Evolutionary conservation across 2,329 filamentous ascomycete species (phyloP).

Genomic region (Myrmaecium sp.): DNA sequence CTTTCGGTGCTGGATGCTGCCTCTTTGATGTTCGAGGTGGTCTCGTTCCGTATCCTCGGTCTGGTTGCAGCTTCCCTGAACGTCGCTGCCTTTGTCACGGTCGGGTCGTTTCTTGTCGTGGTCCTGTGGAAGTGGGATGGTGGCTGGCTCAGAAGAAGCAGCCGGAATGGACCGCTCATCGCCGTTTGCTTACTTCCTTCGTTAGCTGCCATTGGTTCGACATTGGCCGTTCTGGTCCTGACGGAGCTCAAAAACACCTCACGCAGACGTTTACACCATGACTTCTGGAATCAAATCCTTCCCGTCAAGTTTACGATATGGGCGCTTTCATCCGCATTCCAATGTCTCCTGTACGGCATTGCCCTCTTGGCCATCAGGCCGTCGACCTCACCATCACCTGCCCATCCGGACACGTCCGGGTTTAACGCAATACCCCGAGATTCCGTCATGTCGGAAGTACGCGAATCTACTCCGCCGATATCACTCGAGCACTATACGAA

Average conservation of each 20-base stretch:
- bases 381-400: too few species aligned
- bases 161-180: too few species aligned
- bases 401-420: conserved; percentile 10
- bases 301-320: conserved; percentile 20
- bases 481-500: too few species aligned
- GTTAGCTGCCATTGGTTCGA: conserved; percentile 10
- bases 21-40: conserved; percentile 12
- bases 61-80: conserved; percentile 16
- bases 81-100: conserved; percentile 9
- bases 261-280: conserved; percentile 1
- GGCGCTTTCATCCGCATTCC: conserved; percentile 14
- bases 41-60: conserved; percentile 12
- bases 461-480: conserved; percentile 9
- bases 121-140: conserved; percentile 7
- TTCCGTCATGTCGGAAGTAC: conserved; percentile 19
- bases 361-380: too few species aligned
- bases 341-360: conserved; percentile 12
- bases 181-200: conserved; percentile 11
- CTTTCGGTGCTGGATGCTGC: conserved; percentile 19
- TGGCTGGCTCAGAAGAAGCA: conserved; percentile 6
- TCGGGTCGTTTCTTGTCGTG: conserved; percentile 8
- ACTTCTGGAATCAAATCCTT: conserved; percentile 13
- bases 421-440: conserved; percentile 12
- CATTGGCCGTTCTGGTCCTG: conserved; percentile 13
- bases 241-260: conserved; percentile 8